Evolutionary conservation across 2,329 filamentous ascomycete genomes (phyloP).

Genomic region (Calonectria hawksworthii): DNA sequence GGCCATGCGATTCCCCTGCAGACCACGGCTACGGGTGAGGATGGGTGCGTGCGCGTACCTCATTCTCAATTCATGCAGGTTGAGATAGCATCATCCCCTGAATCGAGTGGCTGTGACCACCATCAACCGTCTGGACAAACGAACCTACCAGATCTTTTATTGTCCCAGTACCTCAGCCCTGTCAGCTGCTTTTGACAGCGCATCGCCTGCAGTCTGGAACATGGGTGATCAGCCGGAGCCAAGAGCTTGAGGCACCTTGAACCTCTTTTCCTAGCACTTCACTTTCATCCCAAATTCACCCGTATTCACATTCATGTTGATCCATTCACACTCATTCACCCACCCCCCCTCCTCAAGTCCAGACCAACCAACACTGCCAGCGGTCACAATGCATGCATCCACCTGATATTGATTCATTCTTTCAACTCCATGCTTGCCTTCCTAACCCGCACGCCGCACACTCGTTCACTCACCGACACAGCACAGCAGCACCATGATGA

Average conservation of each 20-base stretch:
- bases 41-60: not conserved
- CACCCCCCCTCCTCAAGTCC: not conserved
- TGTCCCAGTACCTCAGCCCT: conserved; percentile 15
- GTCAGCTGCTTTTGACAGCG: conserved; percentile 18
- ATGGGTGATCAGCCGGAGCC: not conserved
- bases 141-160: not conserved
- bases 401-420: conserved; percentile 5
- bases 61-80: not conserved
- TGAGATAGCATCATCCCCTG: conserved; percentile 11
- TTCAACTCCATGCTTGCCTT: conserved; percentile 7
- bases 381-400: not conserved
- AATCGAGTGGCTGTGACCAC: not conserved
- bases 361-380: conserved; percentile 9
- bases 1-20: not conserved
- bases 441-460: not conserved
- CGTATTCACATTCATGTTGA: conserved; percentile 2
- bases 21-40: not conserved
- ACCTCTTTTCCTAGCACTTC: not conserved
- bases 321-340: conserved; percentile 22
- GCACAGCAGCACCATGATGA: not conserved
- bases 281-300: conserved; percentile 1
- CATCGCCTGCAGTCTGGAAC: conserved; percentile 15
- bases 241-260: not conserved
- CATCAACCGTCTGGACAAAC: conserved; percentile 4
- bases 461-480: not conserved